Evolutionary conservation across 139 green algal species (phyloP).

Genomic region (Monoraphidium neglectum): DNA sequence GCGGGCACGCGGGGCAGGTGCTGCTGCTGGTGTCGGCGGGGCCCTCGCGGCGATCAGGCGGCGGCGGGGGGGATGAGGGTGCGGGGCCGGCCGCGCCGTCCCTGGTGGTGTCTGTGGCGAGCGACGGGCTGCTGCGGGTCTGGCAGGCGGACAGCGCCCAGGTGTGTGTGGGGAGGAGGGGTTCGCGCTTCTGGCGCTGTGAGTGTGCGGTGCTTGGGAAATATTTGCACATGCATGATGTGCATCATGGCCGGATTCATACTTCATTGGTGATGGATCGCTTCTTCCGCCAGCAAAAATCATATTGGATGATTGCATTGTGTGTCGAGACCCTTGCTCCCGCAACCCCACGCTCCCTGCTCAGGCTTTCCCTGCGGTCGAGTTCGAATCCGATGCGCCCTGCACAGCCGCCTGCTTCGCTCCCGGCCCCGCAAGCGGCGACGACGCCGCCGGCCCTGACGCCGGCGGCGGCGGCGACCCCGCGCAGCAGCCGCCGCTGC

Average conservation of each 20-base stretch:
- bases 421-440: background rate
- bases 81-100: background rate
- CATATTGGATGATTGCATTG: too few relatives aligned
- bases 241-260: background rate
- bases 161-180: background rate
- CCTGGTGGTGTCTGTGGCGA: slow-evolving; percentile 28
- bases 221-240: background rate
- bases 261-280: too few relatives aligned
- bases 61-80: background rate
- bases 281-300: too few relatives aligned
- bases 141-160: slow-evolving; percentile 14
- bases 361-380: slow-evolving; percentile 18
- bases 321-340: background rate
- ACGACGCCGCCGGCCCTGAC: too few relatives aligned
- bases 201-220: background rate
- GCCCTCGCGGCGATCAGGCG: background rate
- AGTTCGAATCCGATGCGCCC: slow-evolving; percentile 17
- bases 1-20: background rate
- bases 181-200: too few relatives aligned
- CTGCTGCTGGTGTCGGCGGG: background rate
- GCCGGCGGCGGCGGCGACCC: too few relatives aligned
- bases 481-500: background rate
- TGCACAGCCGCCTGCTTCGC: slow-evolving; percentile 23
- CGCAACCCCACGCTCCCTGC: background rate
- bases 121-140: slow-evolving; percentile 39